Conservation (phyloP, 2,329 filamentous ascomycete genomes). For the Aspergillus fischeri region DNA sequence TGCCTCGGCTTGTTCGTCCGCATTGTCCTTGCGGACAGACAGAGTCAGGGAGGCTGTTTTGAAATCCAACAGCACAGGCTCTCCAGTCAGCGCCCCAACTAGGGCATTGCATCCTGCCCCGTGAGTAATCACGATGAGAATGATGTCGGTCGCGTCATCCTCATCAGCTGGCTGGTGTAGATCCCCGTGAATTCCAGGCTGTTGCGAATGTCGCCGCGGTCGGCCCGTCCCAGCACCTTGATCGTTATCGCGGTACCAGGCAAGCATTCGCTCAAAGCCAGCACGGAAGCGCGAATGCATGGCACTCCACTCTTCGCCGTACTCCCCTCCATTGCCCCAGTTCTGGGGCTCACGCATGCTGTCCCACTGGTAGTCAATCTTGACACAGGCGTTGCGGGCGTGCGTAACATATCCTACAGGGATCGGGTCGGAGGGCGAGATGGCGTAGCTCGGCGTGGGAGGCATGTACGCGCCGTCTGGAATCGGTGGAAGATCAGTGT, state of each 20-base stretch:
- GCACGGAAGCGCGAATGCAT: conserved; percentile 90
- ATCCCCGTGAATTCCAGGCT: conserved; percentile 12
- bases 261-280: conserved; percentile 72
- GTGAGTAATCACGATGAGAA: conserved; percentile 86
- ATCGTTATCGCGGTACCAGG: conserved; percentile 68
- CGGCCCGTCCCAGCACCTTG: conserved; percentile 3
- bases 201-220: conserved; percentile 14
- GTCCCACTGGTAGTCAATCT: conserved; percentile 95
- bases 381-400: conserved; percentile 77
- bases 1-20: conserved; percentile 4
- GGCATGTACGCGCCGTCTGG: conserved; percentile 59
- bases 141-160: conserved; percentile 66
- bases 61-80: conserved; percentile 86
- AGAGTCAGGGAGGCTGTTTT: conserved; percentile 87
- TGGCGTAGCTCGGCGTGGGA: conserved; percentile 76
- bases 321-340: conserved; percentile 84
- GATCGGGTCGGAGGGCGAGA: conserved; percentile 75
- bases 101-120: conserved; percentile 94
- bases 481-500: conserved; percentile 27
- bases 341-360: conserved; percentile 72
- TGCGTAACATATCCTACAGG: conserved; percentile 86
- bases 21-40: conserved; percentile 60
- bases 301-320: conserved; percentile 89
- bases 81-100: conserved; percentile 84
- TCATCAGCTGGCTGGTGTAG: conserved; percentile 41